Conservation (phyloP, 108 stramenopile genomes). For the Schizochytrium sp. region DNA sequence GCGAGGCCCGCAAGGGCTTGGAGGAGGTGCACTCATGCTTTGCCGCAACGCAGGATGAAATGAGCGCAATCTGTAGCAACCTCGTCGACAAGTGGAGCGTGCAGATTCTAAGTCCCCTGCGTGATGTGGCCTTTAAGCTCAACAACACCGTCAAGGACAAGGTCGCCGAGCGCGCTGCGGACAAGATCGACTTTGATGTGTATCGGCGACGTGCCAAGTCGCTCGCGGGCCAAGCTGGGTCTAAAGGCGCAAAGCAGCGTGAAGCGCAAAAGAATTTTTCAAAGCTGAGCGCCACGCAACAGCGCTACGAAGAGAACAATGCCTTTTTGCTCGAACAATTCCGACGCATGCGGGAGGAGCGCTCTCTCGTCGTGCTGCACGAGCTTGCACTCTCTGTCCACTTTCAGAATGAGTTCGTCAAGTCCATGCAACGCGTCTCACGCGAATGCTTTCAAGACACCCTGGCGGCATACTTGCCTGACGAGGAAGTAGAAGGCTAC, state of each 20-base stretch:
- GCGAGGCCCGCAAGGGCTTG: neutral
- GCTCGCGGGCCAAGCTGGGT: neutral
- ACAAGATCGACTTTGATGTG: neutral
- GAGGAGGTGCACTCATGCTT: neutral
- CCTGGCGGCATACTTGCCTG: neutral
- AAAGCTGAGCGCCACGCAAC: neutral
- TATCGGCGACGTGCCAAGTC: slow-evolving; percentile 5
- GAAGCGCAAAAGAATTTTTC: neutral
- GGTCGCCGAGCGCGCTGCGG: neutral
- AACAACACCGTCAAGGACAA: neutral
- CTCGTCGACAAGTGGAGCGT: neutral
- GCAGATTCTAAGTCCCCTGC: neutral
- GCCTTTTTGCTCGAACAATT: neutral
- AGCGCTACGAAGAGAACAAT: neutral
- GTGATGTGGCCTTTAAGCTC: neutral
- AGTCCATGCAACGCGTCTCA: neutral
- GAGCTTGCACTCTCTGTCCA: neutral
- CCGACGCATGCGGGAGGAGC: neutral
- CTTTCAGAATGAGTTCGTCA: neutral
- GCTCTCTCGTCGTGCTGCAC: neutral
- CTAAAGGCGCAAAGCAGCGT: neutral
- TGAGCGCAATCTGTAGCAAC: neutral
- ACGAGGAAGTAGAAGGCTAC: neutral
- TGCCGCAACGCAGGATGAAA: neutral
- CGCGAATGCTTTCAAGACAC: neutral